phyloP scores from a whole-genome alignment of 108 stramenopile species.

The Aurantiochytrium sp. region DNA sequence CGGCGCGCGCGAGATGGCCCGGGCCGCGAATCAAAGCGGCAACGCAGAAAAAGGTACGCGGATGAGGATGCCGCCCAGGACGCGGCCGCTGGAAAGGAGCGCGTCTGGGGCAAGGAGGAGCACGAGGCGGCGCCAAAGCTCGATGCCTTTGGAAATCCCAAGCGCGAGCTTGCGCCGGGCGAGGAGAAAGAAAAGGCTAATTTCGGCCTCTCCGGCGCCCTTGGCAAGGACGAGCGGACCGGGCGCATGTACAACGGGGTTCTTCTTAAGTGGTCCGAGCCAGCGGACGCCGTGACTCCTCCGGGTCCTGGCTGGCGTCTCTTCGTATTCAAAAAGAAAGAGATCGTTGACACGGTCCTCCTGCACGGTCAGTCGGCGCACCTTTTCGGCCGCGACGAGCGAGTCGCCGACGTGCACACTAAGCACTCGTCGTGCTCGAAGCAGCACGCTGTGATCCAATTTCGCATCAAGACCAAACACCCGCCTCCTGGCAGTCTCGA shows the following conservation, averaged over 20 bases:
- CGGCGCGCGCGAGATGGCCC: neutral
- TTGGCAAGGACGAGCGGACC: constrained; percentile 74
- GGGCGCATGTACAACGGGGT: constrained; percentile 87
- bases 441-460: constrained; percentile 97
- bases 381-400: constrained; percentile 79
- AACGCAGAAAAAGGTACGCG: neutral
- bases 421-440: constrained; percentile 74
- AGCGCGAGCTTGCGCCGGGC: neutral
- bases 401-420: constrained; percentile 79
- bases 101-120: no score
- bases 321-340: constrained; percentile 75
- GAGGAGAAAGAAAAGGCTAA: constrained; percentile 60
- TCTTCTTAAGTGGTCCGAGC: constrained; percentile 86
- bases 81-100: neutral
- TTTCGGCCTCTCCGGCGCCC: constrained; percentile 90
- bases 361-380: constrained; percentile 82
- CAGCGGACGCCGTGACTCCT: constrained; percentile 82
- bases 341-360: constrained; percentile 65
- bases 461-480: constrained; percentile 54
- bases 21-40: neutral
- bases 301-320: constrained; percentile 79
- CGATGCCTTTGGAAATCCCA: neutral
- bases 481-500: neutral
- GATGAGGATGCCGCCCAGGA: neutral
- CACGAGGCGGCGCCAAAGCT: neutral